phyloP scores from a whole-genome alignment of 768 basidiomycete genomes.

The Fistulinella prunicolor region DNA sequence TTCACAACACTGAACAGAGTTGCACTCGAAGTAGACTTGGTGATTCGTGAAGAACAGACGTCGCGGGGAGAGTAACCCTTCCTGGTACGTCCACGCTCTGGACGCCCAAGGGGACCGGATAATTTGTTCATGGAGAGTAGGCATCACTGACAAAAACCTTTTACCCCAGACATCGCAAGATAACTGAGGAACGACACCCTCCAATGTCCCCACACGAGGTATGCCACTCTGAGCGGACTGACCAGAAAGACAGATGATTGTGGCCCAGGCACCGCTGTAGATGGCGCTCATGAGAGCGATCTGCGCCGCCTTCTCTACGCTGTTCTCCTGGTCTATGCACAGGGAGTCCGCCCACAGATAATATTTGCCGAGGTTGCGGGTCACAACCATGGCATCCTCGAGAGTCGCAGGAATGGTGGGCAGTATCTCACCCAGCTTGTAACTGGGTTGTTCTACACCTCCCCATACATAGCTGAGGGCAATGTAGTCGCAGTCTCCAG shows the following conservation, averaged over 20 bases:
- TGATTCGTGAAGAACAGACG: slow-evolving; percentile 19
- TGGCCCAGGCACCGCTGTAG: slow-evolving; percentile 14
- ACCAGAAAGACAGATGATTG: slow-evolving; percentile 11
- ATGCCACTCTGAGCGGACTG: slow-evolving; percentile 7
- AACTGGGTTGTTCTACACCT: slow-evolving; percentile 2
- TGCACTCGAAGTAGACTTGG: slow-evolving; percentile 21
- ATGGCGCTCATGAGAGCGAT: slow-evolving; percentile 17
- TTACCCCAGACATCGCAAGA: slow-evolving; percentile 3
- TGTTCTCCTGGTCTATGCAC: slow-evolving; percentile 14
- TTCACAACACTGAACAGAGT: slow-evolving; percentile 9
- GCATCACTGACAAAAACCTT: slow-evolving; percentile 12
- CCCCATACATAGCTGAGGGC: slow-evolving; percentile 22
- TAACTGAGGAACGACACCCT: slow-evolving; percentile 11
- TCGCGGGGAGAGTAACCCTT: slow-evolving; percentile 16
- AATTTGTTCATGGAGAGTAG: slow-evolving; percentile 1
- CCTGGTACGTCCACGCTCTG: slow-evolving; percentile 20
- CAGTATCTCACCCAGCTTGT: slow-evolving; percentile 9
- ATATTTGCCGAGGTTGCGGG: slow-evolving; percentile 9
- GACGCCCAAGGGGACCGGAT: slow-evolving; percentile 10
- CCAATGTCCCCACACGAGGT: slow-evolving; percentile 12
- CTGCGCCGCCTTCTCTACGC: slow-evolving; percentile 7
- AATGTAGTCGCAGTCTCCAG: slow-evolving; percentile 7
- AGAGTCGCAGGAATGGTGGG: slow-evolving; percentile 15
- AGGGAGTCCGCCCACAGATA: slow-evolving; percentile 20
- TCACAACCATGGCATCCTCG: slow-evolving; percentile 16